phyloP scores from a whole-genome alignment of 306 rosid genomes.

The Senna tora region DNA sequence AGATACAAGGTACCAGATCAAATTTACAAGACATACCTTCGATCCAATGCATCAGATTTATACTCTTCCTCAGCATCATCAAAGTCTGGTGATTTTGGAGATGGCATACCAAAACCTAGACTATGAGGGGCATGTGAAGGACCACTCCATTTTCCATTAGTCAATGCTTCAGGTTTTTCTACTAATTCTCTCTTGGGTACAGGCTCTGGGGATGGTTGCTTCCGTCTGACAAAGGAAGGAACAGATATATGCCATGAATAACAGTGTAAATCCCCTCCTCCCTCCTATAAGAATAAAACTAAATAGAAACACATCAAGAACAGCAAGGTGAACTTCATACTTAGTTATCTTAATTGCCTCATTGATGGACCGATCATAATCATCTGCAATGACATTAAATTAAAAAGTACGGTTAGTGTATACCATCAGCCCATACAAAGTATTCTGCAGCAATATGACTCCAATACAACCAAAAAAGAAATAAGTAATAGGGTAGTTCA shows the following conservation, averaged over 20 bases:
- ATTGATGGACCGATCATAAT: conserved; percentile 87
- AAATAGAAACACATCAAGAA: not conserved
- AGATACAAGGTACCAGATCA: conserved; percentile 1
- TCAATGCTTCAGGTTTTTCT: conserved; percentile 63
- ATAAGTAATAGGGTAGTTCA: conserved; percentile 3
- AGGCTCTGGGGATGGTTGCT: conserved; percentile 82
- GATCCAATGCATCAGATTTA: conserved; percentile 58
- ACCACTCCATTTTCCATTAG: conserved; percentile 78
- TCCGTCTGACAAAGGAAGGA: conserved; percentile 52
- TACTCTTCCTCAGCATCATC: conserved; percentile 64
- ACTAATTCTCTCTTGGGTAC: conserved; percentile 54
- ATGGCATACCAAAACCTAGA: conserved; percentile 56
- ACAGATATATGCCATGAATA: conserved; percentile 28
- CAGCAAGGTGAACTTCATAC: conserved; percentile 51
- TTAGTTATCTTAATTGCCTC: conserved; percentile 96
- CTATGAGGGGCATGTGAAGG: conserved; percentile 59
- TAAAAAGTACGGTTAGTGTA: conserved; percentile 31
- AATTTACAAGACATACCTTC: conserved; percentile 55
- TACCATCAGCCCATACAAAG: conserved; percentile 11
- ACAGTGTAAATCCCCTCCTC: not conserved
- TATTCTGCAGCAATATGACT: conserved; percentile 18
- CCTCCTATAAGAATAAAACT: not conserved
- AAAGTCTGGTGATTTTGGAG: conserved; percentile 77
- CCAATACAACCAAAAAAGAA: conserved; percentile 29
- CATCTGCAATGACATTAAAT: conserved; percentile 65